These are phyloP conservation scores for Ophiocordyceps camponoti-saundersi DNA, from an alignment of 2,329 filamentous ascomycete species.

Conservation along the genomic window DNA sequence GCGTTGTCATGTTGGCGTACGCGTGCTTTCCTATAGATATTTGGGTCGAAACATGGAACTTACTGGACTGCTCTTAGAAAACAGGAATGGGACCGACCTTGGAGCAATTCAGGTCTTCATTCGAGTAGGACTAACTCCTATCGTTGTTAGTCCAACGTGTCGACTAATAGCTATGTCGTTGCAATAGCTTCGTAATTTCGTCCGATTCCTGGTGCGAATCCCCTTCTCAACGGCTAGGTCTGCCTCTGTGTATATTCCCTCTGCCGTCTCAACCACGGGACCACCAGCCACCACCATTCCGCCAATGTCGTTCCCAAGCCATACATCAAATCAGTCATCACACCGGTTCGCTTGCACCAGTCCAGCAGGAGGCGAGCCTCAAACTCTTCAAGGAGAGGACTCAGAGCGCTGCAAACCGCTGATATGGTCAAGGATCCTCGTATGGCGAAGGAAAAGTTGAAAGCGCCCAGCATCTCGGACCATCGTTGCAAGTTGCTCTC, in stretches of 20 bases:
- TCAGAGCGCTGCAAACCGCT: constrained; percentile 37
- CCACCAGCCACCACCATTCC: constrained; percentile 54
- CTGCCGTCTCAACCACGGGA: constrained; percentile 13
- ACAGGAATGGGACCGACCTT: no score
- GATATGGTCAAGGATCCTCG: constrained; percentile 37
- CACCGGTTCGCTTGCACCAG: constrained; percentile 39
- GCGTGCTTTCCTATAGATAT: no score
- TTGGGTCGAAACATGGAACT: no score
- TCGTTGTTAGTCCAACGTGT: no score
- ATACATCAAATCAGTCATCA: constrained; percentile 25
- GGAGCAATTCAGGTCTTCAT: no score
- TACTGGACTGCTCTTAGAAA: no score
- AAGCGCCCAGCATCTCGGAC: constrained; percentile 43
- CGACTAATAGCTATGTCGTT: no score
- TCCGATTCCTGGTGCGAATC: no score
- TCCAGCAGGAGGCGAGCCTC: constrained; percentile 40
- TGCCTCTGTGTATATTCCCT: not conserved
- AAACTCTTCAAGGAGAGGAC: constrained; percentile 42
- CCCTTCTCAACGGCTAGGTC: not conserved
- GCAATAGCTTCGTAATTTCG: no score
- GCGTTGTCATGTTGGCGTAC: no score
- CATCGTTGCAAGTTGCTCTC: constrained; percentile 41
- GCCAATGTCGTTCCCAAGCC: constrained; percentile 26
- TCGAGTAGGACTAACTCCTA: no score
- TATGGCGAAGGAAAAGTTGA: constrained; percentile 45